Base-by-base conservation (phyloP, 176 grass and related monocot species). In the Eragrostis curvula region DNA sequence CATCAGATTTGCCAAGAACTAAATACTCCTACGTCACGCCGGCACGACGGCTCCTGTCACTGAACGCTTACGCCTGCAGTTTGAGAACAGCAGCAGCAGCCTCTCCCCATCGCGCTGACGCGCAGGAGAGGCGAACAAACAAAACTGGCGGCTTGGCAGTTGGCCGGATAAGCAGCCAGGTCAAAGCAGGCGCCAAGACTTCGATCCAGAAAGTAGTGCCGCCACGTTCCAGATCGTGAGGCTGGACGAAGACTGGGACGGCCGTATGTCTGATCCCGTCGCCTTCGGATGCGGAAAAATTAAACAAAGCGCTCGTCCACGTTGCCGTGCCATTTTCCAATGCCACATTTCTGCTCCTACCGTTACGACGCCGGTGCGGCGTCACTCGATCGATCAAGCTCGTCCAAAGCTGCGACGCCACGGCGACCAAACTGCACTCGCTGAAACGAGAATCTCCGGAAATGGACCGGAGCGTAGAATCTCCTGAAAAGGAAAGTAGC, bases 201-300 rank as follows among this genome's bases (percentile, higher is more conserved):
- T 53, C 8, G 28, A 74, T 7, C 30, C 18, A 8, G 48, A 40
- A 56, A 36, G 32, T 36, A 36, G 62, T 79, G 62, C 62, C 62
- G 46, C 77, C 77, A 79, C 77, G 77, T 64, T 78, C 75, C 77
- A 8, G 77, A 52, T 67, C 61, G 28, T 66, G 60, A 78, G 59
- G 74, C 7, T 8, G 29, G 10, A 1, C 17, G 58, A 14, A 29
- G 75, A 64, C 74, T 15, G 16, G 17, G 46, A 40, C n/a, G 41
- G 24, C 43, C 18, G 6, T 78, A 16, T 65, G 5, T n/a, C 28
- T 67, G 62, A 79, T 79, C 77, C 45, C 32, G 62, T 79, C 62
- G 61, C 39, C 60, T 52, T 29, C 6, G 59, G 25, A 49, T 1
- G 1, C 46, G 12, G 29, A 0, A 66, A 64, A 24, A 36, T 36